Percentiles rank a stretch among this genome's conserved stretches.
Conservation (phyloP, 371 early-diverging fungal species). For the Mortierella sp. region DNA sequence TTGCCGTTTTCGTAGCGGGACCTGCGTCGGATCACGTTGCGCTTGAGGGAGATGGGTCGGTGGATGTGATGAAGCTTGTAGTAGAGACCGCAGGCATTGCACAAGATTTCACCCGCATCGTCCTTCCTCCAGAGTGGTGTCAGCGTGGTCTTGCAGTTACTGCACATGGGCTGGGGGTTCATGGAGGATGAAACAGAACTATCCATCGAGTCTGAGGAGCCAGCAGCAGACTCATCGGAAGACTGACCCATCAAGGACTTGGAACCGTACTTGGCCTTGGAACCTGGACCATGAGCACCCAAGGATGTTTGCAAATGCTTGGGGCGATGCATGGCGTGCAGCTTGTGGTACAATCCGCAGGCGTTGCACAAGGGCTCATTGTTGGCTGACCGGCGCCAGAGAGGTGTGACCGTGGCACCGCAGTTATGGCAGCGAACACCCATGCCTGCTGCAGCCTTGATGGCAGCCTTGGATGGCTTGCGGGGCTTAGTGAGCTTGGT, state of each 20-base stretch:
- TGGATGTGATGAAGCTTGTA: conserved; percentile 88
- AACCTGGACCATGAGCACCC: conserved; percentile 5
- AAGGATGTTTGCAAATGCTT: conserved; percentile 48
- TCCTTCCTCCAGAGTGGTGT: conserved; percentile 98
- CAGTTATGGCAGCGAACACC: conserved; percentile 84
- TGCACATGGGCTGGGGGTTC: conserved; percentile 66
- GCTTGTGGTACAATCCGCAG: conserved; percentile 93
- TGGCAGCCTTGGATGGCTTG: conserved; percentile 40
- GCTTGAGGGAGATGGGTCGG: conserved; percentile 83
- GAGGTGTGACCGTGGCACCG: conserved; percentile 87
- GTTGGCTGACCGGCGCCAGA: conserved; percentile 92
- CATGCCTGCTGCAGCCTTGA: conserved; percentile 51
- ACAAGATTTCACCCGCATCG: conserved; percentile 81
- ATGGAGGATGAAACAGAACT: conserved; percentile 4
- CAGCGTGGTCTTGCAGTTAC: conserved; percentile 87
- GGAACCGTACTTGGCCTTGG: conserved; percentile 27
- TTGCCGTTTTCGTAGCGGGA: conserved; percentile 71
- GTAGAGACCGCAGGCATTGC: conserved; percentile 98
- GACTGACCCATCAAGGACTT: conserved; percentile 1
- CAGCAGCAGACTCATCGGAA: not conserved
- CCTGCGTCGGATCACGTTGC: conserved; percentile 85
- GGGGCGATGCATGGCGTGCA: conserved; percentile 81
- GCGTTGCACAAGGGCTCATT: conserved; percentile 96
- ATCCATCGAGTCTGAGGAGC: conserved; percentile 59
- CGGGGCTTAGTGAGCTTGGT: conserved; percentile 30